A percentile compares a stretch with the other conserved stretches of the same genome.
These are phyloP conservation scores for Aegle marmelos DNA, from an alignment of 345 rosid genomes.

Conservation along the genomic window DNA sequence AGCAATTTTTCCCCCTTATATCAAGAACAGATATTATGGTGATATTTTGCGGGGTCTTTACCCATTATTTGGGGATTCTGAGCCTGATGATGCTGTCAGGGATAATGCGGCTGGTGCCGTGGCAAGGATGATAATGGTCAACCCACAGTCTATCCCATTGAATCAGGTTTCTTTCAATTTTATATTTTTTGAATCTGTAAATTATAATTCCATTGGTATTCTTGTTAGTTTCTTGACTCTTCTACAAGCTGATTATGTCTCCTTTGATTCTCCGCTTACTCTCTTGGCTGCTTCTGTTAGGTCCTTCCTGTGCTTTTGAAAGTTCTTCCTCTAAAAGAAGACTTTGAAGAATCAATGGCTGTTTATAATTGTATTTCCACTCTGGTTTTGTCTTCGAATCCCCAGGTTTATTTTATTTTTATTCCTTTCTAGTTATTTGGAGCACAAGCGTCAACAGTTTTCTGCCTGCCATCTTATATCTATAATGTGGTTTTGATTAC, in stretches of 20 bases:
- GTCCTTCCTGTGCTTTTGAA: constrained; percentile 89
- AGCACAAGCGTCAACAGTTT: neutral
- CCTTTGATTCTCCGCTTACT: constrained; percentile 7
- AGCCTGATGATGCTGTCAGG: constrained; percentile 90
- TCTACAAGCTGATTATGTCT: neutral
- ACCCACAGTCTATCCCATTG: constrained; percentile 84
- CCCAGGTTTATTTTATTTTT: constrained; percentile 45
- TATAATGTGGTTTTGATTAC: neutral
- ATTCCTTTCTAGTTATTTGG: neutral
- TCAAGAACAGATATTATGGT: constrained; percentile 59
- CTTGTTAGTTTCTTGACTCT: neutral
- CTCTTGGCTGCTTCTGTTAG: constrained; percentile 33
- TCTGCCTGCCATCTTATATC: too few species aligned
- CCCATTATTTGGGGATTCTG: constrained; percentile 91
- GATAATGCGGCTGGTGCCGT: constrained; percentile 99
- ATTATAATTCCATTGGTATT: neutral
- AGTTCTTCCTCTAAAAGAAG: constrained; percentile 93
- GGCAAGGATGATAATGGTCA: constrained; percentile 94
- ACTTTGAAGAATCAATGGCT: constrained; percentile 87
- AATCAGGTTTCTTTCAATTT: constrained; percentile 56
- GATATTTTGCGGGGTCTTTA: constrained; percentile 69
- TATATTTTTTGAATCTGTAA: too few species aligned
- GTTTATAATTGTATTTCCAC: constrained; percentile 80
- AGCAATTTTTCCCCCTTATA: constrained; percentile 35
- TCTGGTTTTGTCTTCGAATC: constrained; percentile 79